These are phyloP conservation scores for Phytopythium delawarense DNA, from an alignment of 352 stramenopile species.

Conservation along the genomic window DNA sequence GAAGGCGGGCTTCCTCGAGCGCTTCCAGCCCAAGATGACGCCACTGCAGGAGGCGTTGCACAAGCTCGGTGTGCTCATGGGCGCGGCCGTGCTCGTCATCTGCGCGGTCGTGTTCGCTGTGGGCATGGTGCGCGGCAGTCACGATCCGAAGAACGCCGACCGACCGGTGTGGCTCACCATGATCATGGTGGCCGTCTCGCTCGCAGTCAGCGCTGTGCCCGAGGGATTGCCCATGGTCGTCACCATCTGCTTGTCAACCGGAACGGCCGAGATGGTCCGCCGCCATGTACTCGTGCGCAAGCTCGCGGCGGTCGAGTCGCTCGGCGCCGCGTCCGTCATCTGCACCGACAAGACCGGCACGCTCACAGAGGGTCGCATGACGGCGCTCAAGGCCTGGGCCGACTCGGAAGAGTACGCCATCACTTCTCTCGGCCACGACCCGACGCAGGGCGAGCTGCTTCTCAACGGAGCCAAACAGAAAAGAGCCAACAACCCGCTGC, in stretches of 20 bases:
- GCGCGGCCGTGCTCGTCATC: constrained; percentile 76
- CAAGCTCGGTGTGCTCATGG: constrained; percentile 88
- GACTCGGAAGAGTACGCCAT: constrained; percentile 68
- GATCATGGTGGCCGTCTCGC: constrained; percentile 93
- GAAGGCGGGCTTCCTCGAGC: constrained; percentile 13
- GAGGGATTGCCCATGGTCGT: constrained; percentile 81
- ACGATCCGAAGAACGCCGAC: constrained; percentile 53
- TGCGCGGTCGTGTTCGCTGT: constrained; percentile 86
- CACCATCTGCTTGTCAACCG: constrained; percentile 72
- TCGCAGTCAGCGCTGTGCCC: constrained; percentile 69
- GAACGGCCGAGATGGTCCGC: constrained; percentile 69
- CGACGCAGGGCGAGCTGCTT: constrained; percentile 38
- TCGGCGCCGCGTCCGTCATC: constrained; percentile 90
- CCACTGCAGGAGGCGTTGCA: constrained; percentile 92
- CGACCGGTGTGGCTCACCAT: constrained; percentile 89
- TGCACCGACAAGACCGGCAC: constrained; percentile 96
- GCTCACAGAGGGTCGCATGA: constrained; percentile 89
- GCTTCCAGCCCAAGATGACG: constrained; percentile 48
- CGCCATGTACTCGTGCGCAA: constrained; percentile 85
- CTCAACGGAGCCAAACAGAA: constrained; percentile 31
- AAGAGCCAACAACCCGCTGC: constrained; percentile 48
- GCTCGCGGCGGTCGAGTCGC: constrained; percentile 74
- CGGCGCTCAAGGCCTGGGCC: constrained; percentile 69
- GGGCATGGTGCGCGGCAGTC: constrained; percentile 46
- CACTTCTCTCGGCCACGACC: constrained; percentile 60